These are phyloP conservation scores for Chlamydomonas sp. DNA, from an alignment of 139 green algal genomes.

Conservation along the genomic window DNA sequence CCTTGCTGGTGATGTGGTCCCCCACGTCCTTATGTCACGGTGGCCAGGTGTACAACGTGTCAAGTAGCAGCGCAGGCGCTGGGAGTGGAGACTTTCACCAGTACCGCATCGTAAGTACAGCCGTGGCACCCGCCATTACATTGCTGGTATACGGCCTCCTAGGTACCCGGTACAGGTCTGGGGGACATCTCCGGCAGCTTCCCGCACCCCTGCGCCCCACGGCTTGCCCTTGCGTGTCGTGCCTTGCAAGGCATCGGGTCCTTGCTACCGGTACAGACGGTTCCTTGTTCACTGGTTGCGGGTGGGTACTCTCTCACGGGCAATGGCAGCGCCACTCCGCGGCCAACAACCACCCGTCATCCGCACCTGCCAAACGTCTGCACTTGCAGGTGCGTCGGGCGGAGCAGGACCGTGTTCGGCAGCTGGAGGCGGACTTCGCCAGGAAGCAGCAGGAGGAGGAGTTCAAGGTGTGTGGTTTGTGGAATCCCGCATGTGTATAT, in stretches of 20 bases:
- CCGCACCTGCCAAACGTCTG: not conserved
- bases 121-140: not conserved
- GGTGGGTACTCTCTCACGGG: not conserved
- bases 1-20: too few species aligned
- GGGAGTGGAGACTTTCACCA: constrained; percentile 92
- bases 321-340: not conserved
- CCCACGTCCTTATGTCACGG: too few species aligned
- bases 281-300: not conserved
- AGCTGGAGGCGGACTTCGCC: constrained; percentile 58
- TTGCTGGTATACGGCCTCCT: not conserved
- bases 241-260: too few species aligned
- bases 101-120: constrained; percentile 71
- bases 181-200: too few species aligned
- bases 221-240: not conserved
- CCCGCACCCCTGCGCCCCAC: too few species aligned
- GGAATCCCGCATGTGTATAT: not conserved
- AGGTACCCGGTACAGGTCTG: not conserved
- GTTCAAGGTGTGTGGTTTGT: constrained; percentile 33
- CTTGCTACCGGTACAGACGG: too few species aligned
- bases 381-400: constrained; percentile 62
- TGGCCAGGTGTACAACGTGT: constrained; percentile 70
- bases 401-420: constrained; percentile 68
- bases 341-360: too few species aligned
- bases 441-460: constrained; percentile 45
- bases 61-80: constrained; percentile 85